Conservation (phyloP, 805 yeast species). For the Candida cerambycidarum region DNA sequence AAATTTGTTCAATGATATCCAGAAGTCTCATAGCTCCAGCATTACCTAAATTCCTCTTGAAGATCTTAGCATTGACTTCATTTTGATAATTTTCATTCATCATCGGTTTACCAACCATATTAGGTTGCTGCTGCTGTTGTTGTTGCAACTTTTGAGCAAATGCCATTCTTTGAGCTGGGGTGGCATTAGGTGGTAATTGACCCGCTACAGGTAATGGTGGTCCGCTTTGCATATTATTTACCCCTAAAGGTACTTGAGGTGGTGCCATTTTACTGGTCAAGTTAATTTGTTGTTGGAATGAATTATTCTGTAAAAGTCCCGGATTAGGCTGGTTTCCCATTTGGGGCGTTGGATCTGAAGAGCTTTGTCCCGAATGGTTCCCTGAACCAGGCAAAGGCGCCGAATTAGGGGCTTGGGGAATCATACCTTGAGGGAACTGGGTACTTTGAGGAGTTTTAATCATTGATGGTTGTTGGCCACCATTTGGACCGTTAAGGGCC, state of each 20-base stretch:
- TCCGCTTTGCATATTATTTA: not conserved
- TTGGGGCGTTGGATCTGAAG: constrained; percentile 32
- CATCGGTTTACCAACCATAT: constrained; percentile 3
- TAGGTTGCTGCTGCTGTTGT: constrained; percentile 1
- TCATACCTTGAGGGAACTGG: constrained; percentile 5
- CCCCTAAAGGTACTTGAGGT: constrained; percentile 1
- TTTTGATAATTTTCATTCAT: constrained; percentile 18
- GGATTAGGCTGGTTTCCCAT: constrained; percentile 27
- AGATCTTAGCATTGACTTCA: constrained; percentile 33
- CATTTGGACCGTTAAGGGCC: constrained; percentile 1
- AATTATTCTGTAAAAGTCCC: not conserved
- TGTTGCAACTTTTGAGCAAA: constrained; percentile 1
- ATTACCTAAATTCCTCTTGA: constrained; percentile 42
- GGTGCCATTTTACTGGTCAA: constrained; percentile 6
- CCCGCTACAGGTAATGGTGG: constrained; percentile 2
- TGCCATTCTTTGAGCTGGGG: constrained; percentile 4
- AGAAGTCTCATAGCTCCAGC: constrained; percentile 41
- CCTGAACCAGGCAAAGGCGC: constrained; percentile 22
- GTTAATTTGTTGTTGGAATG: constrained; percentile 10
- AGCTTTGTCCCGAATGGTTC: constrained; percentile 17
- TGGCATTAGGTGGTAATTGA: constrained; percentile 3
- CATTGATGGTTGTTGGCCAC: constrained; percentile 7
- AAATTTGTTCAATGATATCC: constrained; percentile 39
- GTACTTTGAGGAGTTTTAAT: constrained; percentile 7
- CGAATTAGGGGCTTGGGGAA: constrained; percentile 21